Conservation (phyloP, 441 rosid genomes). For the Rhodomyrtus psidioides region DNA sequence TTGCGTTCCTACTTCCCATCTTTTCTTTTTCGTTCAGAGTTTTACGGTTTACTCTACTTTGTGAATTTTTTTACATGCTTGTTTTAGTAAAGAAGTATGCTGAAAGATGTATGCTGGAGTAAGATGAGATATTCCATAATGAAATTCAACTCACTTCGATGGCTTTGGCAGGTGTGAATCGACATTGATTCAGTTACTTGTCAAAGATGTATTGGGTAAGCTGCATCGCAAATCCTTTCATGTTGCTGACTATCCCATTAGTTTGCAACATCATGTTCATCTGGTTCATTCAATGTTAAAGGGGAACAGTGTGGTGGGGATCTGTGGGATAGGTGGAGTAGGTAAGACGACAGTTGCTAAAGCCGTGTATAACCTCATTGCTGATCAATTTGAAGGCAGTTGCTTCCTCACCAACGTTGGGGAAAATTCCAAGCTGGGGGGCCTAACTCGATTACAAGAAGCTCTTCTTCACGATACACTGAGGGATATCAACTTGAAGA, state of each 20-base stretch:
- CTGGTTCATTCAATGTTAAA: rapidly evolving
- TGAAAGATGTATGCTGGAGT: neutral
- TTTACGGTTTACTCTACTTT: neutral
- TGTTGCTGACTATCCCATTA: neutral
- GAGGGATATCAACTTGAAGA: neutral
- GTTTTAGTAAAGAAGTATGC: neutral
- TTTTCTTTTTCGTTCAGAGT: neutral
- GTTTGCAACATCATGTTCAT: neutral
- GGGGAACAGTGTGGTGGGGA: neutral
- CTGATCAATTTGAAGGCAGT: neutral
- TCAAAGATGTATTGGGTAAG: rapidly evolving
- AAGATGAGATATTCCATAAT: neutral
- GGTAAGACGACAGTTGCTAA: neutral
- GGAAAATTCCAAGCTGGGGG: neutral
- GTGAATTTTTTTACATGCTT: neutral
- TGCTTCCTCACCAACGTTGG: neutral
- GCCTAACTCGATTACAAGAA: neutral
- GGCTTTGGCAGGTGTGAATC: neutral
- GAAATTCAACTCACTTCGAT: neutral
- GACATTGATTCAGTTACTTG: neutral
- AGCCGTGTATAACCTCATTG: neutral
- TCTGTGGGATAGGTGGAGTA: neutral
- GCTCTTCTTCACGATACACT: neutral
- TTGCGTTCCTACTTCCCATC: neutral
- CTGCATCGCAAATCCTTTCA: neutral